A percentile compares a stretch with the other conserved stretches of the same genome.
Evolutionary conservation across 2,329 filamentous ascomycete genomes (phyloP).

Genomic region (Fusarium tuaranense): DNA sequence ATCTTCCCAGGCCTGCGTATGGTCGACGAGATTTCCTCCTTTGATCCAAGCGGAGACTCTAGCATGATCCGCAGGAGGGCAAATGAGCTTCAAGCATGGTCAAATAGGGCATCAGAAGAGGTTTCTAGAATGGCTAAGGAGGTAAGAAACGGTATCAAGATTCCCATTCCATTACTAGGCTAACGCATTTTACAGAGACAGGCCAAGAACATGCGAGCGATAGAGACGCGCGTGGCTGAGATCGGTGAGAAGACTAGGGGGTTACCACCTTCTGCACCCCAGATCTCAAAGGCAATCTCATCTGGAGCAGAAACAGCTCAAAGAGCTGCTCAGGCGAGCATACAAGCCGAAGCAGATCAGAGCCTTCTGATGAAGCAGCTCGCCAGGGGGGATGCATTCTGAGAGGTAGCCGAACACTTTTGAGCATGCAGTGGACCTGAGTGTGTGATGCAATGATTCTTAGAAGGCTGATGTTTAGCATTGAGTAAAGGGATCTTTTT

Average conservation of each 20-base stretch:
- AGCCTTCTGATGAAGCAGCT: neutral
- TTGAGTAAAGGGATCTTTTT: neutral
- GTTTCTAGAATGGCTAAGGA: neutral
- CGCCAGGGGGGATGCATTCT: neutral
- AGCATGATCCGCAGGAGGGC: neutral
- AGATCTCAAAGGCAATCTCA: neutral
- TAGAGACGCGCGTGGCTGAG: neutral
- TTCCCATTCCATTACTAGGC: neutral
- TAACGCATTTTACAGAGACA: neutral
- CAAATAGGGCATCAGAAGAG: neutral
- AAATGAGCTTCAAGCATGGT: neutral
- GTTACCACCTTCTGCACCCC: neutral
- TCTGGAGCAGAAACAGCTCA: neutral
- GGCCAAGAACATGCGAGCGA: neutral
- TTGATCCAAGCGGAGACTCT: neutral
- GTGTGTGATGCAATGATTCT: neutral
- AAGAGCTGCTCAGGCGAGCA: neutral
- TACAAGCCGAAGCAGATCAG: neutral
- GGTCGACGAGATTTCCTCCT: neutral
- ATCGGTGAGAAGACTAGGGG: neutral
- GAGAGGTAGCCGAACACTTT: neutral
- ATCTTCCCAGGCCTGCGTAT: neutral
- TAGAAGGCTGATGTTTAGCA: neutral
- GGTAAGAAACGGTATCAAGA: neutral
- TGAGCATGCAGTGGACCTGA: neutral